These are phyloP conservation scores for Mycena chlorophos DNA, from an alignment of 768 basidiomycete species.

Conservation along the genomic window DNA sequence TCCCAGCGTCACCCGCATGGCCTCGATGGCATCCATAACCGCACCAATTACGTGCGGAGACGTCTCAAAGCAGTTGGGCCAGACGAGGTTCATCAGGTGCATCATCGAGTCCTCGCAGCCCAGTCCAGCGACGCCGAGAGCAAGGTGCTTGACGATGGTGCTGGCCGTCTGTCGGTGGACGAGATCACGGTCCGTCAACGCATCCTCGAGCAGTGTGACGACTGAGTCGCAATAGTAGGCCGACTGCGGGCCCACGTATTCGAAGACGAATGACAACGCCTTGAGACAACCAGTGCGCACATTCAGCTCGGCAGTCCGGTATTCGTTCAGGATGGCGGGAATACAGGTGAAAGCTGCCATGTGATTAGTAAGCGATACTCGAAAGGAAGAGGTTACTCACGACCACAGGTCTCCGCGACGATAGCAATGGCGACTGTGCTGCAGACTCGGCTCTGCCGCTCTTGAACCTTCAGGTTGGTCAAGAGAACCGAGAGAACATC, in stretches of 20 bases:
- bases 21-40: constrained; percentile 97
- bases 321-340: constrained; percentile 97
- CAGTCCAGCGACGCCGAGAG: constrained; percentile 93
- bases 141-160: constrained; percentile 97
- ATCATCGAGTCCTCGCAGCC: constrained; percentile 98
- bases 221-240: constrained; percentile 97
- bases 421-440: constrained; percentile 98
- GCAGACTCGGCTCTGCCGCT: constrained; percentile 98
- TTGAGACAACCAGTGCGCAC: constrained; percentile 99
- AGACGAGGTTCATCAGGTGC: constrained; percentile 96
- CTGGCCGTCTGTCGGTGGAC: constrained; percentile 98
- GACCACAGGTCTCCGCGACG: constrained; percentile 90
- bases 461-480: constrained; percentile 96
- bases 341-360: constrained; percentile 90
- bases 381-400: constrained; percentile 36
- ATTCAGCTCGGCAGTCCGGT: constrained; percentile 96
- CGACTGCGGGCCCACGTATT: constrained; percentile 97
- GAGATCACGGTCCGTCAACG: constrained; percentile 95
- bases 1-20: constrained; percentile 94
- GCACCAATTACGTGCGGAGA: constrained; percentile 97
- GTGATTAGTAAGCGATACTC: constrained; percentile 7
- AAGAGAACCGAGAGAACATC: constrained; percentile 94
- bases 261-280: constrained; percentile 97
- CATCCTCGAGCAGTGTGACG: constrained; percentile 97
- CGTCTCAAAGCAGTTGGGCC: constrained; percentile 99